These are phyloP conservation scores for Pachyrhizus erosus DNA, from an alignment of 306 rosid genomes.

Conservation along the genomic window DNA sequence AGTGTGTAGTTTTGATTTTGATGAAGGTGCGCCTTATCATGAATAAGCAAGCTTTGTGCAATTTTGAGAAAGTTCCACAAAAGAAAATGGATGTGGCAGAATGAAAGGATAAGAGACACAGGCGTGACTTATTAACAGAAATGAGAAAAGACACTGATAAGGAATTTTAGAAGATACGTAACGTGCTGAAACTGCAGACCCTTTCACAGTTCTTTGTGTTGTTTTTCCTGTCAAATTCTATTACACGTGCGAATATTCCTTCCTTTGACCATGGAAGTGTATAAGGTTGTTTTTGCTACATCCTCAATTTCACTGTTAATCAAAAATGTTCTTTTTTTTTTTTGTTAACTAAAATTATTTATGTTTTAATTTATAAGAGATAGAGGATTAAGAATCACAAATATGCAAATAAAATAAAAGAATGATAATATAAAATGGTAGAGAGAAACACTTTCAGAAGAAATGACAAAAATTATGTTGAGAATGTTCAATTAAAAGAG, in stretches of 20 bases:
- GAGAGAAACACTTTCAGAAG: too few relatives aligned
- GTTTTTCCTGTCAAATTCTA: neutral
- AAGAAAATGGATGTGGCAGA: neutral
- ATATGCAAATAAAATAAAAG: too few relatives aligned
- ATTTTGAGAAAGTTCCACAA: neutral
- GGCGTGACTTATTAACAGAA: conserved; percentile 27
- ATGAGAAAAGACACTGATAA: neutral
- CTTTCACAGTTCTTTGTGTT: neutral
- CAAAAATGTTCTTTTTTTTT: too few relatives aligned
- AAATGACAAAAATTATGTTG: too few relatives aligned
- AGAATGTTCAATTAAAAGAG: too few relatives aligned
- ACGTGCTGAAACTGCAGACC: neutral
- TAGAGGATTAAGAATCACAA: too few relatives aligned
- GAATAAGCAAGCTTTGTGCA: neutral
- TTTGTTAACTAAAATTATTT: too few relatives aligned
- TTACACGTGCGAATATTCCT: neutral
- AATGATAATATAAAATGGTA: too few relatives aligned
- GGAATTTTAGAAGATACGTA: neutral
- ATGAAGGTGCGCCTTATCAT: conserved; percentile 21
- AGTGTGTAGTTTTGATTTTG: too few relatives aligned
- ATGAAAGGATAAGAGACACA: neutral
- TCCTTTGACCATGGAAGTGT: neutral
- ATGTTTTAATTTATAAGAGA: too few relatives aligned
- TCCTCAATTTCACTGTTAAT: neutral
- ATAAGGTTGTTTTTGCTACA: neutral